Evolutionary conservation across 2,329 filamentous ascomycete genomes (phyloP), one percentile per base, ranked within the genome.

Genomic region (Aureobasidium sp.): DNA sequence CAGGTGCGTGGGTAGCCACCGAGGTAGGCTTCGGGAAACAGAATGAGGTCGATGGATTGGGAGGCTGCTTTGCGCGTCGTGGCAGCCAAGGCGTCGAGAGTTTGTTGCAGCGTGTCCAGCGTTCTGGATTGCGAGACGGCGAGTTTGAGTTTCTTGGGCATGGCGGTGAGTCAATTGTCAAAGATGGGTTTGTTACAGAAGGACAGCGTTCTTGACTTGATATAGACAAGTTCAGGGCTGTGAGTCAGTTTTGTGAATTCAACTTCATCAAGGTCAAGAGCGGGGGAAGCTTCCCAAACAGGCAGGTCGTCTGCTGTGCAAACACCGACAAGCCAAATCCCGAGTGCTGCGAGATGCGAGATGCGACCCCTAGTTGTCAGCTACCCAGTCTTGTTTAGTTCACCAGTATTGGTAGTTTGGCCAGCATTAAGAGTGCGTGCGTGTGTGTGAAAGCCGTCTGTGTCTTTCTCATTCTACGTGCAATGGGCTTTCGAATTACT

Each of bases 1-100:
- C 87, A 87, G 20, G 88, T 91, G 12, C 92, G 87, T 20, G 93
- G 93, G 72, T 97, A 97, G 1, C 92, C 93, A 51, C 93, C 93
- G 1, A 97, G 82, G 71, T 91, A 96, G 25, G 92, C 92, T 78
- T 97, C 92, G 0, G 93, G 93, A 64, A 97, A 92, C 58, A 97
- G 84, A 31, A 97, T 80, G 55, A 97, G 80, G 72, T 94, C 78
- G 17, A 84, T 78, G 52, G 77, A 78, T 45, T 78, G 73, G 14
- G 72, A 80, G 3, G 86, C 83, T n/a, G 91, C 91, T 39, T 80
- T 76, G 27, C 76, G 76, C 37, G 88, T 86, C 15, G 88, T 84
- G 12, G 73, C 67, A 69, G 86, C 80, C 56, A 96, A 82, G 39
- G 87, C 82, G 7, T 75, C 70, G 61, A 96, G 82, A 0, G 91